A percentile compares a stretch with the other conserved stretches of the same genome.
These are phyloP conservation scores for Fusarium tricinctum DNA, from an alignment of 2,329 filamentous ascomycete species.

Conservation along the genomic window DNA sequence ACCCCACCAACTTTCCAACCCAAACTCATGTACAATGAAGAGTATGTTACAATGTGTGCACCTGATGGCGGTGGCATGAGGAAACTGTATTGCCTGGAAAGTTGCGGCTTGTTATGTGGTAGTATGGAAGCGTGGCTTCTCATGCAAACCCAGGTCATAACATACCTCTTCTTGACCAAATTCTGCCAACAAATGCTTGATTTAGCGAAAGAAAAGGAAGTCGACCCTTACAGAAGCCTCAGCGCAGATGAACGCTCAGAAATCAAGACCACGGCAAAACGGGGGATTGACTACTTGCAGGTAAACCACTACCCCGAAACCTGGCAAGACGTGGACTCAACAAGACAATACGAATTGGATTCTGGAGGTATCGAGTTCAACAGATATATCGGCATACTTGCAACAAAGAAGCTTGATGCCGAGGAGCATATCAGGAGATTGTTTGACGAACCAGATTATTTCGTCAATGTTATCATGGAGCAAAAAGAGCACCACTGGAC, in stretches of 20 bases:
- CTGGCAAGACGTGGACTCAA: conserved; percentile 30
- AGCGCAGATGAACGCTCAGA: neutral
- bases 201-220: neutral
- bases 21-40: neutral
- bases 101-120: neutral
- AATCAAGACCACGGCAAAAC: neutral
- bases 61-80: too few relatives aligned
- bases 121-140: conserved; percentile 38
- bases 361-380: neutral
- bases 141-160: conserved; percentile 38
- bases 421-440: conserved; percentile 34
- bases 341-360: conserved; percentile 35
- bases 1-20: neutral
- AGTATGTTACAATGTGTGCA: too few relatives aligned
- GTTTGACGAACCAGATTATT: conserved; percentile 43
- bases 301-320: neutral
- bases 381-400: conserved; percentile 15
- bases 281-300: neutral
- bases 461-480: conserved; percentile 29
- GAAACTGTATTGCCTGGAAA: too few relatives aligned
- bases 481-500: conserved; percentile 45
- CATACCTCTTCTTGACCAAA: conserved; percentile 30
- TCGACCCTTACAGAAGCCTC: neutral
- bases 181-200: conserved; percentile 30
- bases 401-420: conserved; percentile 21